Evolutionary conservation across 1,139 yeast species (phyloP).

Genomic region (Hansenula lynferdii): DNA sequence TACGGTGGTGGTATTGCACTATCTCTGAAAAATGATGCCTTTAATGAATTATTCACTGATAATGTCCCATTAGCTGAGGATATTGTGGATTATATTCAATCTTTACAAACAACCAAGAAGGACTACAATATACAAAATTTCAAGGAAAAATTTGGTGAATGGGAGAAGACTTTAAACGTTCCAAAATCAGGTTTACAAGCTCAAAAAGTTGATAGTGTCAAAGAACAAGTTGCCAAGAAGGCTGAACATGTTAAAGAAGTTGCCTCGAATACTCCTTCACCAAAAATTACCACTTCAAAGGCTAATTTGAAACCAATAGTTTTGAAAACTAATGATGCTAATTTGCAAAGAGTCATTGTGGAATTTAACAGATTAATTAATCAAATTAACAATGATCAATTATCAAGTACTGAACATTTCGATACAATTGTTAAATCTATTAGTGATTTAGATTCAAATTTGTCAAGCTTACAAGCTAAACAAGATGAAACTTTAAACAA

Average conservation of each 20-base stretch:
- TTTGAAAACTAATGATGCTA: slow-evolving; percentile 25
- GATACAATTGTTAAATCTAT: slow-evolving; percentile 11
- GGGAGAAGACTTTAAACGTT: slow-evolving; percentile 37
- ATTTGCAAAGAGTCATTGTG: slow-evolving; percentile 25
- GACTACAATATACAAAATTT: slow-evolving; percentile 29
- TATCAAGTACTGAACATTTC: slow-evolving; percentile 10
- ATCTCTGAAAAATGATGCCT: slow-evolving; percentile 37
- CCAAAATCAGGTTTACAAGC: slow-evolving; percentile 37
- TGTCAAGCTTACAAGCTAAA: slow-evolving; percentile 10
- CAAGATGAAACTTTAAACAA: slow-evolving; percentile 14
- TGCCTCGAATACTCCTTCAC: slow-evolving; percentile 8
- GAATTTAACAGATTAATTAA: slow-evolving; percentile 30
- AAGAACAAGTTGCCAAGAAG: slow-evolving; percentile 9
- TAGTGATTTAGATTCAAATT: slow-evolving; percentile 9
- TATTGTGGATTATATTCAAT: slow-evolving; percentile 44
- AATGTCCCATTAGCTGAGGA: slow-evolving; percentile 58
- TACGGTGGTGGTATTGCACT: slow-evolving; percentile 41
- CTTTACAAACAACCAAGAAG: slow-evolving; percentile 30
- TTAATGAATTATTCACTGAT: slow-evolving; percentile 47
- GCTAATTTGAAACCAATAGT: slow-evolving; percentile 25
- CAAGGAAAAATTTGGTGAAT: slow-evolving; percentile 32
- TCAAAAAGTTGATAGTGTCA: slow-evolving; percentile 23
- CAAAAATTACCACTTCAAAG: slow-evolving; percentile 11
- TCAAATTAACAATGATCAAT: slow-evolving; percentile 26
- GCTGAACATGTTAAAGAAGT: slow-evolving; percentile 10